These are phyloP conservation scores for Lactifluus echinatus DNA, from an alignment of 768 basidiomycete species.

Conservation along the genomic window DNA sequence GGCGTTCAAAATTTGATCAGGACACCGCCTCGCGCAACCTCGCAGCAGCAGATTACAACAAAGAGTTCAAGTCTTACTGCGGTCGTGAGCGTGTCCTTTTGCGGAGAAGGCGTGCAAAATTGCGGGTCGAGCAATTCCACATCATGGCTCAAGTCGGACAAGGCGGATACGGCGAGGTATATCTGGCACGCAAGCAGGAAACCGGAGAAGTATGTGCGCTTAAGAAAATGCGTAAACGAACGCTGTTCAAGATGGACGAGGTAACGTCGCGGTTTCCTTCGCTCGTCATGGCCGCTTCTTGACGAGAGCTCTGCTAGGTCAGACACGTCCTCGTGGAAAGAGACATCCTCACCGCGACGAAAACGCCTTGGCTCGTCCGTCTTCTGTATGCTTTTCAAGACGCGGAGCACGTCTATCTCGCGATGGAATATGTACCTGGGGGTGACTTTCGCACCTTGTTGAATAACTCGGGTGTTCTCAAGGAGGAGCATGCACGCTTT, in stretches of 20 bases:
- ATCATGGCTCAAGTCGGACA: constrained; percentile 99
- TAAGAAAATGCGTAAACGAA: constrained; percentile 95
- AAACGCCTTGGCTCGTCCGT: constrained; percentile 94
- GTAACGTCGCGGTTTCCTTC: constrained; percentile 31
- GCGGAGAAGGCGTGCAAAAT: constrained; percentile 86
- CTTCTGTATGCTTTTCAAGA: constrained; percentile 98
- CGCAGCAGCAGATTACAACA: constrained; percentile 44
- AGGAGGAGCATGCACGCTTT: constrained; percentile 94
- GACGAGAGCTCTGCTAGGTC: constrained; percentile 42
- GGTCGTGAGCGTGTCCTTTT: constrained; percentile 90
- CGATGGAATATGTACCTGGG: constrained; percentile 99
- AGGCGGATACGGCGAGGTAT: constrained; percentile 98
- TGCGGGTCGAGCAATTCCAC: constrained; percentile 91
- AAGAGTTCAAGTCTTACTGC: constrained; percentile 88
- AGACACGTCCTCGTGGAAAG: constrained; percentile 97
- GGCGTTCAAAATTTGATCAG: constrained; percentile 71
- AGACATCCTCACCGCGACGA: constrained; percentile 94
- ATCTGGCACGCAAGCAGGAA: constrained; percentile 89
- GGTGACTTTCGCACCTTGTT: constrained; percentile 97
- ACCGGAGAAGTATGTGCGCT: constrained; percentile 94
- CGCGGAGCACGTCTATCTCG: constrained; percentile 80
- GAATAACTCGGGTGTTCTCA: constrained; percentile 95
- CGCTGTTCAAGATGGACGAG: constrained; percentile 97
- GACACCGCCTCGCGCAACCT: constrained; percentile 68
- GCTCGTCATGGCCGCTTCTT: neutral